Base-by-base conservation (phyloP, 1,284 basidiomycete genomes). In the Ceratobasidium sp. region DNA sequence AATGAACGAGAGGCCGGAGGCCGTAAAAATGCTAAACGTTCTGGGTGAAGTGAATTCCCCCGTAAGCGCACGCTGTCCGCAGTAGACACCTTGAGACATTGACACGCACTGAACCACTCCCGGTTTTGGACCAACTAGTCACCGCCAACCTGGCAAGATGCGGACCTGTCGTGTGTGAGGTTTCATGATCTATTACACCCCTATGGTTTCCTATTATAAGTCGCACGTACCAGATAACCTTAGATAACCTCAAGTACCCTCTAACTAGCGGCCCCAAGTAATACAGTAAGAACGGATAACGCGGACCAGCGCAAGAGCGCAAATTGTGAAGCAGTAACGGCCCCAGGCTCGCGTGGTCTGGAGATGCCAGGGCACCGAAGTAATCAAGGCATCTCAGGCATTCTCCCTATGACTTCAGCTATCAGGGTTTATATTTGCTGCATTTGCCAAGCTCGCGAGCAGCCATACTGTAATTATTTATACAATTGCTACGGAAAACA, bases 231-330 rank as follows among this genome's bases (percentile, higher is more conserved):
- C 11, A 41, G 4, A 41, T 41, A 41, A n/a, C n/a, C n/a, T n/a
- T n/a, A n/a, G n/a, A n/a, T n/a, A n/a, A n/a, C n/a, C 36, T 11
- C 36, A 41, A 41, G 36, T 11, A 41, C 36, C 36, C 36, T 41
- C 36, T 41, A 41, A 41, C 6, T 41, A 41, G 36, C 36, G 36
- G 36, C 36, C 11, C 36, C 36, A 41, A 41, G 36, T 41, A 41
- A 11, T 41, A 41, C 6, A 41, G 36, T 41, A 11, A 63, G 50
- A 51, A 63, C 50, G 54, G 53, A 36, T 36, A 57, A 63, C 59
- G 59, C 71, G 71, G 48, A 63, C 71, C 71, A 63, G 71, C 71
- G 71, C 71, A 73, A 60, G 59, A 27, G 22, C 24, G 59, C 59
- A 73, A 73, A 73, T 63, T 63, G 71, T 63, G 31, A 60, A 48